Evolutionary conservation across 2,329 filamentous ascomycete species (phyloP).

Genomic region (Penicillium sp.): DNA sequence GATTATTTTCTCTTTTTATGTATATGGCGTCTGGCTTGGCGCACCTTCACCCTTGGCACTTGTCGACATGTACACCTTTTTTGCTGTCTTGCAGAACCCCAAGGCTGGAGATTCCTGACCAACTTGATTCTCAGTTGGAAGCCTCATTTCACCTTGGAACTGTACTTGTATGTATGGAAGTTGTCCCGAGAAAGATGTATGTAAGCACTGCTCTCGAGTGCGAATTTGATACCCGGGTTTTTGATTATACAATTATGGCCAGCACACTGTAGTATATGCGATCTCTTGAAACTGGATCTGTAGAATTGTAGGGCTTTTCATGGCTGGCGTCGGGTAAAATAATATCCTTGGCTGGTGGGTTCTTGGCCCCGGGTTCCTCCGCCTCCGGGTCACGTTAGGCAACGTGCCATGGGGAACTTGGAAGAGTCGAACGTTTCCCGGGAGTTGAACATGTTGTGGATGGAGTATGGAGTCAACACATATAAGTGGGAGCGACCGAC

Average conservation of each 20-base stretch:
- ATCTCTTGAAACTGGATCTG: background rate
- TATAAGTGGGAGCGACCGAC: background rate
- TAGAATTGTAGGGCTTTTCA: background rate
- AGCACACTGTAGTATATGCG: background rate
- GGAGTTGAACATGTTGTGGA: background rate
- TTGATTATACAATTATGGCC: background rate
- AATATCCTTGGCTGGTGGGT: background rate
- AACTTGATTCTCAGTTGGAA: background rate
- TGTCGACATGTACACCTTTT: slow-evolving; percentile 4
- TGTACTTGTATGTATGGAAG: slow-evolving; percentile 21
- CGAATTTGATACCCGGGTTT: slow-evolving; percentile 21
- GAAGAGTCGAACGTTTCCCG: background rate
- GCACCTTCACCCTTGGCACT: slow-evolving; percentile 2
- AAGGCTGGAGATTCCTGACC: background rate
- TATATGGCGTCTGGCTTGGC: slow-evolving; percentile 11
- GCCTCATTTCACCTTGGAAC: background rate
- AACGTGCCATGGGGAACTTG: background rate
- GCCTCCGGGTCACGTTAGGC: background rate
- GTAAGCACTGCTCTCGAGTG: slow-evolving; percentile 11
- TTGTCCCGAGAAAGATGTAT: slow-evolving; percentile 9
- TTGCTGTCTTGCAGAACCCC: slow-evolving; percentile 13
- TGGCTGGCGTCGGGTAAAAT: background rate
- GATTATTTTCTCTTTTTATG: slow-evolving; percentile 7
- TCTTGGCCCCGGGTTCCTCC: background rate
- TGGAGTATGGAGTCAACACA: background rate